phyloP scores from a whole-genome alignment of 768 basidiomycete species.

The Lentinula sp. region DNA sequence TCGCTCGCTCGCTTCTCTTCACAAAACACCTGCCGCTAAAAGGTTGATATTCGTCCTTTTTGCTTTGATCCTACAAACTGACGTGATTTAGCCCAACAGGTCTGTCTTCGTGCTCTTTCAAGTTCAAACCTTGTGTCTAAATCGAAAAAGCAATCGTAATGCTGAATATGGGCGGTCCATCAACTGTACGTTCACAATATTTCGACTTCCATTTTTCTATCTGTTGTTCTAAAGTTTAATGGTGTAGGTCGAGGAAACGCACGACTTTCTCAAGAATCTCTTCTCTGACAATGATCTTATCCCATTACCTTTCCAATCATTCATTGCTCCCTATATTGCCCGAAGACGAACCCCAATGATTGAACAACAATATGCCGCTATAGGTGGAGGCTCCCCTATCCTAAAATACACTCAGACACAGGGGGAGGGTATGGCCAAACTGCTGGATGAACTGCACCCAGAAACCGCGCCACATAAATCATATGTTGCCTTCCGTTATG shows the following conservation, averaged over 20 bases:
- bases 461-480: conserved; percentile 91
- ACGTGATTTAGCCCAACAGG: conserved; percentile 54
- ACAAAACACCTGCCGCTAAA: conserved; percentile 33
- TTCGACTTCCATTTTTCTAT: background rate
- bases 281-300: conserved; percentile 94
- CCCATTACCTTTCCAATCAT: conserved; percentile 86
- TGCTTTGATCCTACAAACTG: conserved; percentile 7
- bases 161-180: conserved; percentile 99
- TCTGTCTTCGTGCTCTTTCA: conserved; percentile 18
- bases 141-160: conserved; percentile 70
- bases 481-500: conserved; percentile 96
- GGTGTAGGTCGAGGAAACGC: conserved; percentile 80
- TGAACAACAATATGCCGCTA: conserved; percentile 89
- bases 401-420: conserved; percentile 83
- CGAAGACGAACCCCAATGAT: conserved; percentile 85
- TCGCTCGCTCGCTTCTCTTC: conserved; percentile 40
- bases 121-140: conserved; percentile 8
- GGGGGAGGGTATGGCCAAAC: conserved; percentile 81
- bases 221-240: conserved; percentile 4
- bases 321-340: conserved; percentile 87
- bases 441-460: conserved; percentile 94
- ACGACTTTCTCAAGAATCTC: conserved; percentile 87
- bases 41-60: conserved; percentile 28
- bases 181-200: conserved; percentile 53
- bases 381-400: conserved; percentile 97